Evolutionary conservation across 805 yeast genomes (phyloP).

Genomic region (Saccharomycopsis synnaedendra): DNA sequence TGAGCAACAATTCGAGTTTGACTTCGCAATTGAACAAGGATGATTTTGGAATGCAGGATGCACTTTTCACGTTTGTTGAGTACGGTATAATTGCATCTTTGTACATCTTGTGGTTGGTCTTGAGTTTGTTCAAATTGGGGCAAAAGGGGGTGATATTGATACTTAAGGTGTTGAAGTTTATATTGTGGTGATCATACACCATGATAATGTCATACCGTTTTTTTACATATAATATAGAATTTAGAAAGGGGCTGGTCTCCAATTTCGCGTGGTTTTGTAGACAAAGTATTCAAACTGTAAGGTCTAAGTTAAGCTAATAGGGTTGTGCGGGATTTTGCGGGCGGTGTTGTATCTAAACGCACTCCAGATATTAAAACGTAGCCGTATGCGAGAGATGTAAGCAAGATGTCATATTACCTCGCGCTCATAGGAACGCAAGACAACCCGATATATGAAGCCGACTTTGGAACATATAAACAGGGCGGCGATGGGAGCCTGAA

Average conservation of each 20-base stretch:
- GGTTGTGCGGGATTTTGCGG: too few species aligned
- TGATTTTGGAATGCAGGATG: slow-evolving; percentile 3
- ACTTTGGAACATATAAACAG: slow-evolving; percentile 64
- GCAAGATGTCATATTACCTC: slow-evolving; percentile 67
- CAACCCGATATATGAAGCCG: slow-evolving; percentile 78
- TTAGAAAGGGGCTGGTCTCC: too few species aligned
- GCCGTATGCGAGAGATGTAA: too few species aligned
- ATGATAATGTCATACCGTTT: background rate
- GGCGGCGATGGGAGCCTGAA: slow-evolving; percentile 53
- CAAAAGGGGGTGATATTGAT: background rate
- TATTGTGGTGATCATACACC: slow-evolving; percentile 20
- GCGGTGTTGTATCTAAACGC: too few species aligned
- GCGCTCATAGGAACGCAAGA: slow-evolving; percentile 83
- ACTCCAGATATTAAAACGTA: too few species aligned
- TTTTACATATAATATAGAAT: too few species aligned
- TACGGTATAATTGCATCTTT: slow-evolving; percentile 10
- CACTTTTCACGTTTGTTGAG: slow-evolving; percentile 5
- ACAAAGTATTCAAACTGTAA: too few species aligned
- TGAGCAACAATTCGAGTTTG: background rate
- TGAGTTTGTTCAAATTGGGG: slow-evolving; percentile 6
- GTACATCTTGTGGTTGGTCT: slow-evolving; percentile 10
- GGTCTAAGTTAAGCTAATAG: too few species aligned
- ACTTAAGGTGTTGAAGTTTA: slow-evolving; percentile 6
- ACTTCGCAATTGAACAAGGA: background rate
- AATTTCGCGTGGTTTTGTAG: too few species aligned